Conservation (phyloP, 345 rosid genomes). For the Rhizophora apiculata region DNA sequence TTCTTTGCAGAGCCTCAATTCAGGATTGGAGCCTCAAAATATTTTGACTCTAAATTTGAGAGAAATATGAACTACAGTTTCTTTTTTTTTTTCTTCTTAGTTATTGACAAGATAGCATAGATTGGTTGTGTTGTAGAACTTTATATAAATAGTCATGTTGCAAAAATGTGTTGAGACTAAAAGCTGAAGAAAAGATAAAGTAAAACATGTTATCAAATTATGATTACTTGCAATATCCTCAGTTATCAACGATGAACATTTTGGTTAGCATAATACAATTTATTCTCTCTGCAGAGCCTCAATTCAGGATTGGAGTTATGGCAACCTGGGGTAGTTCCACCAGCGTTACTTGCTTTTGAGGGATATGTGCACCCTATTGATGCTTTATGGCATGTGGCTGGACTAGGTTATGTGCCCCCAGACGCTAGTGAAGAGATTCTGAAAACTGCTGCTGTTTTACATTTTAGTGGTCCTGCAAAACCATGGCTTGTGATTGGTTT, state of each 20-base stretch:
- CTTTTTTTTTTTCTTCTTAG: no score
- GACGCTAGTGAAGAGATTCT: conserved; percentile 31
- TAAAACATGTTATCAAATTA: no score
- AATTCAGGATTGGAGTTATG: conserved; percentile 64
- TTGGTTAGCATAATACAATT: neutral
- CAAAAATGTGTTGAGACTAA: neutral
- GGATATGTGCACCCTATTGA: conserved; percentile 70
- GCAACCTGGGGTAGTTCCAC: conserved; percentile 86
- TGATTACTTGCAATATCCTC: neutral
- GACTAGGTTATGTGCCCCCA: conserved; percentile 60
- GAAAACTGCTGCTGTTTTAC: conserved; percentile 71
- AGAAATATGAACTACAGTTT: no score
- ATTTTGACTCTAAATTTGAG: no score
- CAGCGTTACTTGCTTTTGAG: conserved; percentile 66
- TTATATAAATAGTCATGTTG: neutral
- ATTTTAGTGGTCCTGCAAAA: conserved; percentile 91
- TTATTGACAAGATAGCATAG: no score
- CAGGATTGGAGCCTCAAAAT: conserved; percentile 39
- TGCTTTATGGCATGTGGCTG: conserved; percentile 79
- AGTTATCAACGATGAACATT: neutral
- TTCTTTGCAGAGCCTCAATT: conserved; percentile 52
- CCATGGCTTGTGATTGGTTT: conserved; percentile 90
- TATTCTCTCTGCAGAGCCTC: conserved; percentile 46
- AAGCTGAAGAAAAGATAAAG: neutral
- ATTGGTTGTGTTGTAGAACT: no score